phyloP scores from a whole-genome alignment of 148 eudicot species.

The Simmondsia chinensis region DNA sequence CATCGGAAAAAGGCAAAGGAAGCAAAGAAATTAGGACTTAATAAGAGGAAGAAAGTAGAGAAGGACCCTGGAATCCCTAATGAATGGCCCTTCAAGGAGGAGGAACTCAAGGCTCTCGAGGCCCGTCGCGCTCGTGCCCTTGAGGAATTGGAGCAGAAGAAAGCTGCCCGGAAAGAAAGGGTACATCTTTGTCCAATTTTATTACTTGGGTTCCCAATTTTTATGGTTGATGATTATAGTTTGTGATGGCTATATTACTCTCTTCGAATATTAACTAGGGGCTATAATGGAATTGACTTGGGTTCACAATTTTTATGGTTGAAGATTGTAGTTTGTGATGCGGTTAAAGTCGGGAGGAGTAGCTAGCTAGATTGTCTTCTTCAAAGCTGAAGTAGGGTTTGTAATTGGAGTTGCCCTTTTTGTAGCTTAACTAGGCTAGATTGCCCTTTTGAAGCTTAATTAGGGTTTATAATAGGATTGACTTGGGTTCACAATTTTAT shows the following conservation, averaged over 20 bases:
- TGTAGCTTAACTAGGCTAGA: too few species aligned
- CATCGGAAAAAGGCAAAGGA: constrained; percentile 92
- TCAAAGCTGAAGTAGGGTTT: too few species aligned
- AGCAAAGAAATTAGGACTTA: constrained; percentile 69
- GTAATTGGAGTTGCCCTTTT: too few species aligned
- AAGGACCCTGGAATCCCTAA: constrained; percentile 97
- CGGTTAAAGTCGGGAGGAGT: too few species aligned
- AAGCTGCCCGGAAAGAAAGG: constrained; percentile 96
- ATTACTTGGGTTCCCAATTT: neutral
- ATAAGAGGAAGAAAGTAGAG: constrained; percentile 57
- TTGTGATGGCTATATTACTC: neutral
- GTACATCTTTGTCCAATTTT: constrained; percentile 20
- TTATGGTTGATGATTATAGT: neutral
- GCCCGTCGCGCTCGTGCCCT: constrained; percentile 56
- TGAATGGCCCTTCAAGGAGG: constrained; percentile 98
- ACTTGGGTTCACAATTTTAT: too few species aligned
- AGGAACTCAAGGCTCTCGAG: constrained; percentile 88
- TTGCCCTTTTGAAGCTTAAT: too few species aligned
- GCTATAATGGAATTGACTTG: too few species aligned
- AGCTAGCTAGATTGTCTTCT: too few species aligned
- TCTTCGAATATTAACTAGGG: too few species aligned
- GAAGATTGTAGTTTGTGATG: too few species aligned
- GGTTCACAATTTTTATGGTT: too few species aligned
- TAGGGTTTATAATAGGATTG: too few species aligned
- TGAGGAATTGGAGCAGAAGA: constrained; percentile 74